These are phyloP conservation scores for Cyberlindnera nakhonratchasimensis DNA, from an alignment of 805 yeast species.

Conservation along the genomic window DNA sequence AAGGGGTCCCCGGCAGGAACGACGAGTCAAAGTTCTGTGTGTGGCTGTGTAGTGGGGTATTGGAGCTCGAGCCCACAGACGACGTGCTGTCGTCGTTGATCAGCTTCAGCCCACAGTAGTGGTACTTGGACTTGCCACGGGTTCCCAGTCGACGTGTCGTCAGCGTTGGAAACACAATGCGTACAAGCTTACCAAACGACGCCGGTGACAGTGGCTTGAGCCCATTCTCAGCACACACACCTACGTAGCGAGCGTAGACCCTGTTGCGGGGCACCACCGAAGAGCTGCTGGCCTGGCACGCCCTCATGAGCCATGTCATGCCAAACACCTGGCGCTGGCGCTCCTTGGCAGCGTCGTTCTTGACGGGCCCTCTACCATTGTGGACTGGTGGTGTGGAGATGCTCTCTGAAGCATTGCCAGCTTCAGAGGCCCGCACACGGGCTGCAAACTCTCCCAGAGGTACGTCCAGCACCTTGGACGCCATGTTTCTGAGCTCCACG, in stretches of 20 bases:
- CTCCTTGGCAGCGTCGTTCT: slow-evolving; percentile 37
- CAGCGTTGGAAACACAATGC: slow-evolving; percentile 57
- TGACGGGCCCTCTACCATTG: slow-evolving; percentile 23
- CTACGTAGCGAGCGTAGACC: slow-evolving; percentile 64
- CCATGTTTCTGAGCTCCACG: slow-evolving; percentile 35
- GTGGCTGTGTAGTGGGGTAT: slow-evolving; percentile 27
- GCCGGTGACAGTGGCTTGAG: slow-evolving; percentile 69
- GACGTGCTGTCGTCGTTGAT: slow-evolving; percentile 33
- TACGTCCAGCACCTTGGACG: slow-evolving; percentile 25
- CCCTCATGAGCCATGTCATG: slow-evolving; percentile 71
- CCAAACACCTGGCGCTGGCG: slow-evolving; percentile 76
- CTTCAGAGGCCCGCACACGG: slow-evolving; percentile 42
- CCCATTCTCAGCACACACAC: slow-evolving; percentile 49
- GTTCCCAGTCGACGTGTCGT: slow-evolving; percentile 73
- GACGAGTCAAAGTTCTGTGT: slow-evolving; percentile 22
- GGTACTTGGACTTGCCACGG: slow-evolving; percentile 77
- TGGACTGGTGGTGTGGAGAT: slow-evolving; percentile 26
- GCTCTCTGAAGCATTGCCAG: slow-evolving; percentile 14
- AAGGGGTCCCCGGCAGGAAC: slow-evolving; percentile 29
- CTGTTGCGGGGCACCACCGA: slow-evolving; percentile 62
- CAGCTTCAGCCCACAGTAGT: slow-evolving; percentile 70
- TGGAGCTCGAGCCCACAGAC: slow-evolving; percentile 23
- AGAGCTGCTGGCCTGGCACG: slow-evolving; percentile 48
- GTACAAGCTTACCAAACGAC: slow-evolving; percentile 69
- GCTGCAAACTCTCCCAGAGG: slow-evolving; percentile 44